Conservation (phyloP, 495 filamentous ascomycete genomes). For the Neurospora pannonica region DNA sequence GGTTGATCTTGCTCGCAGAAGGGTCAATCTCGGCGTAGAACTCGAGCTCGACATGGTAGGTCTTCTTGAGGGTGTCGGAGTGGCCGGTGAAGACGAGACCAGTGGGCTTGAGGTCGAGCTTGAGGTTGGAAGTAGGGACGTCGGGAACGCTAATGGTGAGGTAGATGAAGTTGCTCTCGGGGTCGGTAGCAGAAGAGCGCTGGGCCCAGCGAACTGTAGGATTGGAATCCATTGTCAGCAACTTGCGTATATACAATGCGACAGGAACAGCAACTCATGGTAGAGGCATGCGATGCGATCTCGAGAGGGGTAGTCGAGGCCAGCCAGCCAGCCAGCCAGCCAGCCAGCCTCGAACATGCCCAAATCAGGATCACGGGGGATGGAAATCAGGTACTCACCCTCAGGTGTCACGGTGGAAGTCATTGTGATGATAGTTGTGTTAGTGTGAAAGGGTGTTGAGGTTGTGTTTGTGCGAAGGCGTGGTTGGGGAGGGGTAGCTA, state of each 20-base stretch:
- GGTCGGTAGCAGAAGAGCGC: conserved; percentile 72
- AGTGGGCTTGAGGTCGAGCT: conserved; percentile 70
- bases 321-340: background rate
- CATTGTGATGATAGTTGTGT: conserved; percentile 11
- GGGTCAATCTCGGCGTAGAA: conserved; percentile 89
- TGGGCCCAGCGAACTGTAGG: conserved; percentile 88
- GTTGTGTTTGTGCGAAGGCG: background rate
- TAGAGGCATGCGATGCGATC: background rate
- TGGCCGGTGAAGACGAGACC: conserved; percentile 72
- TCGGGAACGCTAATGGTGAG: conserved; percentile 83
- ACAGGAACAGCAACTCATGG: background rate
- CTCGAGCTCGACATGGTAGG: conserved; percentile 77
- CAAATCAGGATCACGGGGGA: background rate
- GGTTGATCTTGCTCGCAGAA: conserved; percentile 67
- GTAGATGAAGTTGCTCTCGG: conserved; percentile 84
- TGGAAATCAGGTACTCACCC: conserved; percentile 10
- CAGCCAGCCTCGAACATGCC: background rate
- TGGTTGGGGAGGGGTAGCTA: conserved; percentile 19
- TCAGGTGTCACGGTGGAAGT: conserved; percentile 21
- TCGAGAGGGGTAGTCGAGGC: background rate
- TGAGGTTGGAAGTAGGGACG: conserved; percentile 55
- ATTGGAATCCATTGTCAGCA: background rate
- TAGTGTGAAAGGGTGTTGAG: background rate
- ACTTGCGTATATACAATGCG: background rate
- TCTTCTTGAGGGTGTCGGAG: conserved; percentile 68